These are phyloP conservation scores for Proteromonas lacertae DNA, from an alignment of 352 stramenopile species.

Conservation along the genomic window DNA sequence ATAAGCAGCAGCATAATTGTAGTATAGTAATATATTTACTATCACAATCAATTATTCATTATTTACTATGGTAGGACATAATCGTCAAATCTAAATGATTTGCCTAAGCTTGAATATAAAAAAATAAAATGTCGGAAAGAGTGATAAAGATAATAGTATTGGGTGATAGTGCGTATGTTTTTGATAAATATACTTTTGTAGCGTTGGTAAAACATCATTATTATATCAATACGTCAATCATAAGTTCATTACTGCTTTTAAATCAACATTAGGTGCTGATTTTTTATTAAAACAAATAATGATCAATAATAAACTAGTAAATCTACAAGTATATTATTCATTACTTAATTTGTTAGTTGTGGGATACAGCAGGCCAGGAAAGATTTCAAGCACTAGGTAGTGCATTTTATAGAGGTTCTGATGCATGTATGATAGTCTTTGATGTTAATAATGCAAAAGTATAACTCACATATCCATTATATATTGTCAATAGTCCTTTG, in stretches of 20 bases:
- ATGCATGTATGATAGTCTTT: conserved; percentile 90
- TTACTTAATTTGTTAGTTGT: conserved; percentile 41
- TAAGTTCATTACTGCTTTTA: conserved; percentile 93
- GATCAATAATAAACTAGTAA: conserved; percentile 72
- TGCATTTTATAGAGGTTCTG: conserved; percentile 85
- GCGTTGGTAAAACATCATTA: conserved; percentile 89
- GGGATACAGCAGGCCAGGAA: no score
- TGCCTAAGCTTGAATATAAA: no score
- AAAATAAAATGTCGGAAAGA: no score
- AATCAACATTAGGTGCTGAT: conserved; percentile 91
- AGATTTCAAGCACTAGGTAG: conserved; percentile 85
- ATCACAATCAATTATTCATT: no score
- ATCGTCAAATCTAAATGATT: no score
- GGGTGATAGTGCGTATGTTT: no score
- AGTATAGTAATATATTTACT: no score
- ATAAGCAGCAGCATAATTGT: no score
- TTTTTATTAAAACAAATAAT: conserved; percentile 87
- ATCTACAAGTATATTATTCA: conserved; percentile 28
- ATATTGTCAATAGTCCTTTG: conserved; percentile 79
- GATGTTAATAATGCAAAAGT: conserved; percentile 76
- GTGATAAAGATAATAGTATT: no score
- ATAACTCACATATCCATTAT: no score
- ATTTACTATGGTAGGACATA: no score
- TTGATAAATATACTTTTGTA: conserved; percentile 12
- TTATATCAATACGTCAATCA: conserved; percentile 98